Percentiles rank a stretch among this genome's conserved stretches.
phyloP scores from a whole-genome alignment of 2,329 filamentous ascomycete species.

The Aspergillus melleus region DNA sequence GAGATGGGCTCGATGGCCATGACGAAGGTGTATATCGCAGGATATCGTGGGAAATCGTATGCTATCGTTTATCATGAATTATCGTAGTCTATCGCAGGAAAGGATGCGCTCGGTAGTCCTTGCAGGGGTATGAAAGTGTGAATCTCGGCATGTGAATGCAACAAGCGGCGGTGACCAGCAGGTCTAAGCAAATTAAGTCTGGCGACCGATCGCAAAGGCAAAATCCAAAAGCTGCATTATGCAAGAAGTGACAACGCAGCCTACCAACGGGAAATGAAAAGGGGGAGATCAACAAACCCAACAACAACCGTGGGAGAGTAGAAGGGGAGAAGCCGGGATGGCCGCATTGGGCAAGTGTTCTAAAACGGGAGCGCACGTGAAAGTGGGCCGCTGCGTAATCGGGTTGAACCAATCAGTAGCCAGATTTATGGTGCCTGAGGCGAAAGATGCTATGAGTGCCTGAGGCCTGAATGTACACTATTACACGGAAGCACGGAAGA shows the following conservation, averaged over 20 bases:
- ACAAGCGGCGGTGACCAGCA: neutral
- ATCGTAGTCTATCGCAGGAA: neutral
- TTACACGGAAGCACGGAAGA: too few species aligned
- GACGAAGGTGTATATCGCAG: too few species aligned
- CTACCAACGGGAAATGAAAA: neutral
- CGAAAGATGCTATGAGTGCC: neutral
- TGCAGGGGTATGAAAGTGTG: neutral
- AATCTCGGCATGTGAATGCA: neutral
- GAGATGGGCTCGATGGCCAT: neutral
- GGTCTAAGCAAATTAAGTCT: neutral
- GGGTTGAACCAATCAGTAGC: neutral
- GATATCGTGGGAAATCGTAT: neutral
- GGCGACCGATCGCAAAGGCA: neutral
- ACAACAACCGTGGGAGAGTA: neutral
- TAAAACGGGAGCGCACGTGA: constrained; percentile 5
- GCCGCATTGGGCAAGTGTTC: constrained; percentile 6
- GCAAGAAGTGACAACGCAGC: neutral
- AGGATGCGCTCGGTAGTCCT: neutral
- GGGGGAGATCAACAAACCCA: too few species aligned
- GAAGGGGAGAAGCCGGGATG: neutral
- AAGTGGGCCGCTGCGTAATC: neutral
- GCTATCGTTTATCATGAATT: too few species aligned
- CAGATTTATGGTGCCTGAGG: neutral
- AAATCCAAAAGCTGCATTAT: neutral
- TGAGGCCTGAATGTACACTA: neutral